Conservation (phyloP, 176 grass and related monocot species). For the Oryza glaberrima region DNA sequence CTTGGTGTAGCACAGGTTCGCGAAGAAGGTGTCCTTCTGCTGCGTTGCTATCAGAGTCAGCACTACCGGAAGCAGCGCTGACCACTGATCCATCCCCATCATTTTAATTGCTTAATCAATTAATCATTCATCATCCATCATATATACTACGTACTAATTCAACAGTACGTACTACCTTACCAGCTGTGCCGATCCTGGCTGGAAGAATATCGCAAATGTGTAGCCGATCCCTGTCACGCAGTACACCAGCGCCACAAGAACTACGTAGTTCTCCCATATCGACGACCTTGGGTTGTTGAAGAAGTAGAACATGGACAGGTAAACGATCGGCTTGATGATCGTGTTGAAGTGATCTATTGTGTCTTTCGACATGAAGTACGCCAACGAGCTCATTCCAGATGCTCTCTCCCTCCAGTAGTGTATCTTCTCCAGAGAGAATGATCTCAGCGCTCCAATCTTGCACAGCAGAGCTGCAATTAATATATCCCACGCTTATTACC, state of each 20-base stretch:
- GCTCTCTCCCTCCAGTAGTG: slow-evolving; percentile 87
- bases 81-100: slow-evolving; percentile 53
- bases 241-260: slow-evolving; percentile 77
- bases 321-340: slow-evolving; percentile 80
- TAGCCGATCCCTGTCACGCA: slow-evolving; percentile 88
- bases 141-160: no score
- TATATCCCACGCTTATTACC: neutral
- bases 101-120: no score
- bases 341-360: slow-evolving; percentile 92
- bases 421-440: slow-evolving; percentile 80
- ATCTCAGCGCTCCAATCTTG: slow-evolving; percentile 86
- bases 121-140: no score
- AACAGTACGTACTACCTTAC: neutral
- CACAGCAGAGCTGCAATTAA: slow-evolving; percentile 65
- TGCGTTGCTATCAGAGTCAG: slow-evolving; percentile 78
- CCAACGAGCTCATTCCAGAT: slow-evolving; percentile 83
- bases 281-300: slow-evolving; percentile 93
- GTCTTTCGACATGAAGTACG: slow-evolving; percentile 85
- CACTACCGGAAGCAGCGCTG: slow-evolving; percentile 77
- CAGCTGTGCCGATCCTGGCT: slow-evolving; percentile 81
- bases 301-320: slow-evolving; percentile 97
- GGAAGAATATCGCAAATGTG: slow-evolving; percentile 90
- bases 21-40: slow-evolving; percentile 51
- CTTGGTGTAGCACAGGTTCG: slow-evolving; percentile 88
- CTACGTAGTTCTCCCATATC: slow-evolving; percentile 73